Evolutionary conservation across 495 filamentous ascomycete species (phyloP).

Genomic region (Xylaria flabelliformis): DNA sequence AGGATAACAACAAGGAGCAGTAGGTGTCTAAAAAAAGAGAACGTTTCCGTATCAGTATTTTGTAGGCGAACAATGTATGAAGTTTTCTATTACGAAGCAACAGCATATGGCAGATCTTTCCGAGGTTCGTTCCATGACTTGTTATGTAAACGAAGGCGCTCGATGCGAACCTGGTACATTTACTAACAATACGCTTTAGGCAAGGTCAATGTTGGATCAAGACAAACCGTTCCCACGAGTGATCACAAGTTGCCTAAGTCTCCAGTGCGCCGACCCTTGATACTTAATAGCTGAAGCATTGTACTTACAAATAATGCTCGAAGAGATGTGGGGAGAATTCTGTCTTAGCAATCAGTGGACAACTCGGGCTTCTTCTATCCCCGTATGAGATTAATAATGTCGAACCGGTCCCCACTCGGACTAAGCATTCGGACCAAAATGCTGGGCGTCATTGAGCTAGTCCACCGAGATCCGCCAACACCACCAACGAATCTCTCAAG

Average conservation of each 20-base stretch:
- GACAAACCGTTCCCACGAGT: background rate
- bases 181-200: background rate
- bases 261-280: background rate
- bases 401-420: conserved; percentile 10
- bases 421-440: conserved; percentile 16
- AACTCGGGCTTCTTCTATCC: background rate
- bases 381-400: conserved; percentile 23
- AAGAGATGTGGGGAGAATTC: too few species aligned
- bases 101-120: background rate
- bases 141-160: background rate
- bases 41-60: background rate
- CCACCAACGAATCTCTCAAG: too few species aligned
- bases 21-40: conserved; percentile 9
- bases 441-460: conserved; percentile 7
- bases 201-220: background rate
- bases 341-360: background rate
- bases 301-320: background rate
- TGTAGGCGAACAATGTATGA: conserved; percentile 14
- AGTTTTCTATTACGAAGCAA: conserved; percentile 4
- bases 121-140: background rate
- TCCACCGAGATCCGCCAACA: too few species aligned
- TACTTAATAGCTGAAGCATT: background rate
- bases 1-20: conserved; percentile 18
- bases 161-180: background rate
- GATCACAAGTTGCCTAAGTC: background rate